phyloP scores from a whole-genome alignment of 441 rosid species.

The Euphorbia neoarborescens region DNA sequence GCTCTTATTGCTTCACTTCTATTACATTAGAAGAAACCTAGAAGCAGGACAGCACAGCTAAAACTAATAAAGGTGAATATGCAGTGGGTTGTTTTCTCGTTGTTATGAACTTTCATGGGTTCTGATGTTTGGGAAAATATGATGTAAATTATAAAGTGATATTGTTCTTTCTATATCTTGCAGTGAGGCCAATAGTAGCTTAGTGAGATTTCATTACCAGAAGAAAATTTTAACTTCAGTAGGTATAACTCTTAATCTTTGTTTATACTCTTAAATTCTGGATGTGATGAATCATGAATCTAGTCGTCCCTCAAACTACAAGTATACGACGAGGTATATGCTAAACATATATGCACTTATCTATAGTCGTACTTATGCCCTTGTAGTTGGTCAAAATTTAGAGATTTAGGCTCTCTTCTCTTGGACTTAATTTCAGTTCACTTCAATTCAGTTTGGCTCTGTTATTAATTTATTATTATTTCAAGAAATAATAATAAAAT shows the following conservation, averaged over 20 bases:
- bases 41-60: slow-evolving; percentile 28
- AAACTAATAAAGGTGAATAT: slow-evolving; percentile 30
- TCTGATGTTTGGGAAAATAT: not conserved
- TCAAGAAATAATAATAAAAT: no score
- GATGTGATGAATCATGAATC: no score
- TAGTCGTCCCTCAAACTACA: no score
- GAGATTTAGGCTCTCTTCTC: no score
- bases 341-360: no score
- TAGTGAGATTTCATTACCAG: not conserved
- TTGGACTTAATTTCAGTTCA: no score
- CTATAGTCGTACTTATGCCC: no score
- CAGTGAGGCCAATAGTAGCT: slow-evolving; percentile 11
- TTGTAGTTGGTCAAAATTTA: no score
- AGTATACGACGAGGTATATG: no score
- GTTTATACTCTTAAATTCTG: no score
- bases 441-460: no score
- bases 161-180: not conserved
- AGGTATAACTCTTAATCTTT: not conserved
- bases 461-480: no score
- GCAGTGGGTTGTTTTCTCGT: slow-evolving; percentile 19
- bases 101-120: not conserved
- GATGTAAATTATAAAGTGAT: not conserved
- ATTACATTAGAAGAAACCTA: slow-evolving; percentile 29
- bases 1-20: not conserved
- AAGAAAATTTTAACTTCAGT: not conserved